A percentile compares a stretch with the other conserved stretches of the same genome.
These are phyloP conservation scores for Aspergillus niger DNA, from an alignment of 2,329 filamentous ascomycete species.

Conservation along the genomic window DNA sequence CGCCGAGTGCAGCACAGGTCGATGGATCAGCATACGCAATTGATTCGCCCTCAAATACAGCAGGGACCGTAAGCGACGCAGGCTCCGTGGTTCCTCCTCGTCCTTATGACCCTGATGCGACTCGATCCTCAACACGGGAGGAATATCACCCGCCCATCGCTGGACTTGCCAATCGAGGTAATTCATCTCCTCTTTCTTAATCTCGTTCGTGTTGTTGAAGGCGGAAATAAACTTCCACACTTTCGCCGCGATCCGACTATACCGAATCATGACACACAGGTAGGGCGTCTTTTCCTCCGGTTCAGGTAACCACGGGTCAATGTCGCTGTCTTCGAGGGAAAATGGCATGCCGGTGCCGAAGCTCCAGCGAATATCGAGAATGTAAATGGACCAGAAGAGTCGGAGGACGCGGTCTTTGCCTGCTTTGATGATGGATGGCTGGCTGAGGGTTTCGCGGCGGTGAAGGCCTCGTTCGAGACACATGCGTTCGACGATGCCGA, in stretches of 20 bases:
- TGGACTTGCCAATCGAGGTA: slow-evolving; percentile 79
- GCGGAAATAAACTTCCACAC: slow-evolving; percentile 83
- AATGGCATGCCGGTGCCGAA: slow-evolving; percentile 86
- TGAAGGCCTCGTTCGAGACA: slow-evolving; percentile 83
- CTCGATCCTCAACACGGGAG: slow-evolving; percentile 64
- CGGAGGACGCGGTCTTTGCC: slow-evolving; percentile 69
- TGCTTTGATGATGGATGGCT: slow-evolving; percentile 64
- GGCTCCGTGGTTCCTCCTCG: slow-evolving; percentile 53
- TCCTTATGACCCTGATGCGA: slow-evolving; percentile 42
- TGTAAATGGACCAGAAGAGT: slow-evolving; percentile 84
- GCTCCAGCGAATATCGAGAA: slow-evolving; percentile 84
- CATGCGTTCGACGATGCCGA: slow-evolving; percentile 77
- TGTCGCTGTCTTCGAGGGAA: slow-evolving; percentile 77
- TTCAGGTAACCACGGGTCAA: slow-evolving; percentile 75
- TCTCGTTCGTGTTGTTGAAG: slow-evolving; percentile 64
- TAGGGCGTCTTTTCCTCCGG: slow-evolving; percentile 68
- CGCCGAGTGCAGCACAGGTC: slow-evolving; percentile 73
- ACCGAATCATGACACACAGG: slow-evolving; percentile 81
- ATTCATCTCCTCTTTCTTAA: slow-evolving; percentile 73
- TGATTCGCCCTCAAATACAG: slow-evolving; percentile 88
- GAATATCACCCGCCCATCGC: slow-evolving; percentile 75
- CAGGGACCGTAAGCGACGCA: slow-evolving; percentile 75
- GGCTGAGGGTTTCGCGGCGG: slow-evolving; percentile 69
- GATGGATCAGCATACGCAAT: slow-evolving; percentile 84
- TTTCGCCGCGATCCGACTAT: slow-evolving; percentile 77